Evolutionary conservation across 805 yeast species (phyloP), one percentile per base, ranked within the genome.

Genomic region (Wickerhamiella kurtzmanii): DNA sequence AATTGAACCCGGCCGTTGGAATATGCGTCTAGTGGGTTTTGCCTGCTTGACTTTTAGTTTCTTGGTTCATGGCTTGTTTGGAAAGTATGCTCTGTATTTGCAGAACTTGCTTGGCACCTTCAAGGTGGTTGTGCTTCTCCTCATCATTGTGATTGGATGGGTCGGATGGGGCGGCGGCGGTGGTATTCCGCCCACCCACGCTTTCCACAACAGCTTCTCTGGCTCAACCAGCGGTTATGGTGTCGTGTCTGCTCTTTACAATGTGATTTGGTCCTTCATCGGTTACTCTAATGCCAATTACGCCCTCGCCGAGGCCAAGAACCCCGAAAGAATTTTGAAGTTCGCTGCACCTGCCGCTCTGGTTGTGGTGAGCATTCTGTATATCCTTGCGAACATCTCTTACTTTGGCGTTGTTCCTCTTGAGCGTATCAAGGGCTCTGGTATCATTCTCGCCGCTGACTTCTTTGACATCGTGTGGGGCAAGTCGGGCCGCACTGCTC

Each of bases 271-370:
- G 92, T 80, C 89, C 1, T 83, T 77, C 56, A 76, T 82, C 55
- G 94, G 94, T 44, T 83, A 82, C 61, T 79, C 87, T 36, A 83
- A 83, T 59, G 88, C 80, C 45, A 82, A 83, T 64, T 82, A 83
- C 57, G 89, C 92, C 4, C 69, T 82, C 43, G 84, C 86, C 57
- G 94, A 83, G 65, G 76, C 78, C 44, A 79, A 75, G 60, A 73
- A 84, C 61, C 92, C 94, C 2, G 74, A 74, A 41, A 74, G 75
- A 56, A 78, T 83, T 43, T 73, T 82, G 60, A 77, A 68, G 58
- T 63, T 73, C 47, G 87, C 88, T 15, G 92, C 88, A 41, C 94
- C 95, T 38, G 57, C 72, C 21, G 84, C 94, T 0, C 68, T 85
- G 52, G 57, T 78, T 22, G 60, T 70, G 38, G 70, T 83, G 47